Percentiles rank a stretch among this genome's conserved stretches.
These are phyloP conservation scores for Punctularia strigosozonata DNA, from an alignment of 768 basidiomycete genomes.

Conservation along the genomic window DNA sequence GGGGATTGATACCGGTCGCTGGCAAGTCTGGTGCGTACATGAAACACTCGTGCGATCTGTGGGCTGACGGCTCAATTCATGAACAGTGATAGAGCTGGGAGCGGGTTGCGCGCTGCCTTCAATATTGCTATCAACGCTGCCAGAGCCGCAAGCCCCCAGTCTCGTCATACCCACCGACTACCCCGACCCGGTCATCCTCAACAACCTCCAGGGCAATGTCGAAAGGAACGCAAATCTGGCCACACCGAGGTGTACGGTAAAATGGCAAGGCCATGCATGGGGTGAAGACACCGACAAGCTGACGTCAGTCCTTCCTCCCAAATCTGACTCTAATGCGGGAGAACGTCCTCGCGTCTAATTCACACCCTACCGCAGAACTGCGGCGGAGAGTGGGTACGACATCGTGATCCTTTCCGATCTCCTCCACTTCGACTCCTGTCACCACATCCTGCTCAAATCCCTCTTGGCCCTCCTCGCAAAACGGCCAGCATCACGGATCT, in stretches of 20 bases:
- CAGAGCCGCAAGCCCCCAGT: constrained; percentile 31
- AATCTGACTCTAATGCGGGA: constrained; percentile 5
- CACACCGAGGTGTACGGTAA: constrained; percentile 27
- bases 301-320: constrained; percentile 27
- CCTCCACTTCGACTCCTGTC: constrained; percentile 54
- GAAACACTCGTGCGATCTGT: background rate
- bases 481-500: constrained; percentile 28
- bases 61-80: background rate
- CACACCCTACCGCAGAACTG: background rate
- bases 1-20: constrained; percentile 31
- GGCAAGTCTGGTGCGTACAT: constrained; percentile 27
- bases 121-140: constrained; percentile 38
- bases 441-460: constrained; percentile 42
- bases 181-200: constrained; percentile 49
- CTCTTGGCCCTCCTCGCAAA: constrained; percentile 35
- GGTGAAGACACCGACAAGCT: constrained; percentile 35
- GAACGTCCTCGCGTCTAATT: too few species aligned
- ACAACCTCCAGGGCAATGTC: constrained; percentile 44
- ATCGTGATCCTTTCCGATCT: constrained; percentile 60
- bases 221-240: constrained; percentile 31
- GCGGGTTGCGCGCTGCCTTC: constrained; percentile 61
- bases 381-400: constrained; percentile 41
- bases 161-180: constrained; percentile 58
- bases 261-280: constrained; percentile 52
- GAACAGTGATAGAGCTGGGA: constrained; percentile 57